A percentile compares a stretch with the other conserved stretches of the same genome.
Conservation (phyloP, 2,329 filamentous ascomycete genomes). For the Phaeosphaeriaceae sp. region DNA sequence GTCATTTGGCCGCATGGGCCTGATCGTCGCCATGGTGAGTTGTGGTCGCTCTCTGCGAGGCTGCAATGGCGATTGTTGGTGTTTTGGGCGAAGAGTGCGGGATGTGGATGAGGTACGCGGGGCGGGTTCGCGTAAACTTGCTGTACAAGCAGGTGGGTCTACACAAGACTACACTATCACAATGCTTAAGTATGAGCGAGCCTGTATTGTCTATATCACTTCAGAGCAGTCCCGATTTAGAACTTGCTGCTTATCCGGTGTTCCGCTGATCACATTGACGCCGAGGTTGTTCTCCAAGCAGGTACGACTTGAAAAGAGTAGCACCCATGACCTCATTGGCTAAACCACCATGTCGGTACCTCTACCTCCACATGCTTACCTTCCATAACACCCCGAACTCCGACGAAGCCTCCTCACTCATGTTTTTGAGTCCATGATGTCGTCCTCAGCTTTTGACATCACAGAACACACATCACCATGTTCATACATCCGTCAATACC, state of each 20-base stretch:
- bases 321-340: not conserved
- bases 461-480: slow-evolving; percentile 25
- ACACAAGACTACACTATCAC: not conserved
- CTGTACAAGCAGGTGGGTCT: not conserved
- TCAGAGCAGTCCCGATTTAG: too few relatives aligned
- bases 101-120: slow-evolving; percentile 14
- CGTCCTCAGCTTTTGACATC: slow-evolving; percentile 16
- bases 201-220: not conserved
- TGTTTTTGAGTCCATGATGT: slow-evolving; percentile 1
- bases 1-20: slow-evolving; percentile 73
- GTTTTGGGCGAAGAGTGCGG: slow-evolving; percentile 1
- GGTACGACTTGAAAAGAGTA: not conserved
- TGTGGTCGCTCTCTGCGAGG: not conserved
- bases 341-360: not conserved
- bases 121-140: slow-evolving; percentile 25
- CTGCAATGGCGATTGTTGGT: not conserved
- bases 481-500: slow-evolving; percentile 23
- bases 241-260: too few relatives aligned
- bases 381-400: not conserved
- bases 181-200: not conserved
- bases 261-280: too few relatives aligned
- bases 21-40: slow-evolving; percentile 77
- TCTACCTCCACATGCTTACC: not conserved
- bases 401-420: not conserved
- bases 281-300: not conserved